Evolutionary conservation across 2,329 filamentous ascomycete species (phyloP).

Genomic region (Aspergillus terreus): DNA sequence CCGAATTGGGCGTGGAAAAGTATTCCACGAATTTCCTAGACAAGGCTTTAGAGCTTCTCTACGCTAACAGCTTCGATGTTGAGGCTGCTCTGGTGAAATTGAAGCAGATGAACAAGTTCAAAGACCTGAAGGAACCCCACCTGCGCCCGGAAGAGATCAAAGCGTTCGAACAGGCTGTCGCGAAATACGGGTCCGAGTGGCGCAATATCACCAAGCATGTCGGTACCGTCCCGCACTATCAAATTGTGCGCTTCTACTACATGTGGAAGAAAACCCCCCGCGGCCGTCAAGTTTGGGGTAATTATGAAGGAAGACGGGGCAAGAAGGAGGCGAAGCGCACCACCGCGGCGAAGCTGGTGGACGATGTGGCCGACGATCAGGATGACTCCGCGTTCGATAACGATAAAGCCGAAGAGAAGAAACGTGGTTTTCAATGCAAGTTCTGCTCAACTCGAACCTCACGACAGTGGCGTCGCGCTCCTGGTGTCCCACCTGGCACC

Average conservation of each 20-base stretch:
- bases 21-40: slow-evolving; percentile 84
- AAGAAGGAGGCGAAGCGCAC: slow-evolving; percentile 73
- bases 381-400: slow-evolving; percentile 96
- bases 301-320: slow-evolving; percentile 79
- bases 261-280: slow-evolving; percentile 94
- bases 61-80: slow-evolving; percentile 66
- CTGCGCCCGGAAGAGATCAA: slow-evolving; percentile 75
- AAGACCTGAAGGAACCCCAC: slow-evolving; percentile 79
- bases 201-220: slow-evolving; percentile 79
- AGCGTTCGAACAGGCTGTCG: slow-evolving; percentile 86
- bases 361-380: slow-evolving; percentile 86
- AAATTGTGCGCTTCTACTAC: slow-evolving; percentile 91
- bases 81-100: slow-evolving; percentile 69
- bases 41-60: slow-evolving; percentile 72
- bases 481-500: slow-evolving; percentile 68
- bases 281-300: slow-evolving; percentile 85
- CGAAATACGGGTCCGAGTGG: slow-evolving; percentile 88
- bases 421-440: slow-evolving; percentile 86
- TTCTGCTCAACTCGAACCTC: slow-evolving; percentile 80
- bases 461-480: slow-evolving; percentile 87
- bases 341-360: slow-evolving; percentile 72
- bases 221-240: slow-evolving; percentile 67
- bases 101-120: slow-evolving; percentile 61
- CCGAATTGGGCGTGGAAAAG: slow-evolving; percentile 66
- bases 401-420: slow-evolving; percentile 74